These are phyloP conservation scores for Metrosideros polymorpha DNA, from an alignment of 441 rosid species.

Conservation along the genomic window DNA sequence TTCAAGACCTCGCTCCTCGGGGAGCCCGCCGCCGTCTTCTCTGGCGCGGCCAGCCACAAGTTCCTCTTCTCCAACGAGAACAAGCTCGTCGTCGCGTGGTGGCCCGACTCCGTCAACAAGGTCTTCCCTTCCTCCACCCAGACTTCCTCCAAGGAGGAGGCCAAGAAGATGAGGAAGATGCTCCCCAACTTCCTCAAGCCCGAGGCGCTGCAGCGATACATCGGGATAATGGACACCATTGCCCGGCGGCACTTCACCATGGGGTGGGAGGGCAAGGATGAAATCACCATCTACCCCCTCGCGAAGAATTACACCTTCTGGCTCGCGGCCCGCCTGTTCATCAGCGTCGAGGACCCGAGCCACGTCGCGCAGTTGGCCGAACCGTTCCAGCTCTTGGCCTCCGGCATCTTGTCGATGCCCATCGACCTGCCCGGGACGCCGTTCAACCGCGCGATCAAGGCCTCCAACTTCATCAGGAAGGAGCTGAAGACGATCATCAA, in stretches of 20 bases:
- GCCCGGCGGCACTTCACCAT: slow-evolving; percentile 25
- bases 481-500: slow-evolving; percentile 26
- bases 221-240: slow-evolving; percentile 30
- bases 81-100: slow-evolving; percentile 42
- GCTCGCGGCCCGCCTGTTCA: slow-evolving; percentile 27
- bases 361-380: slow-evolving; percentile 20
- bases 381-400: slow-evolving; percentile 23
- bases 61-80: slow-evolving; percentile 44
- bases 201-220: slow-evolving; percentile 31
- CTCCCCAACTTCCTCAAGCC: slow-evolving; percentile 29
- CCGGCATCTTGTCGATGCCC: slow-evolving; percentile 31
- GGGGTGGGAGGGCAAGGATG: slow-evolving; percentile 21
- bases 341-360: slow-evolving; percentile 26
- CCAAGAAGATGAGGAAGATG: slow-evolving; percentile 31
- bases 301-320: slow-evolving; percentile 37
- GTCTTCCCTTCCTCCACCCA: slow-evolving; percentile 33
- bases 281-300: slow-evolving; percentile 25
- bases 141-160: slow-evolving; percentile 31
- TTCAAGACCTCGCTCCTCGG: slow-evolving; percentile 34
- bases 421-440: slow-evolving; percentile 34
- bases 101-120: slow-evolving; percentile 42
- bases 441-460: slow-evolving; percentile 24
- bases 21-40: slow-evolving; percentile 23
- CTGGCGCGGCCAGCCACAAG: slow-evolving; percentile 25
- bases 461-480: slow-evolving; percentile 23